phyloP scores from a whole-genome alignment of 805 yeast genomes.

The Hagleromyces aurorensis region DNA sequence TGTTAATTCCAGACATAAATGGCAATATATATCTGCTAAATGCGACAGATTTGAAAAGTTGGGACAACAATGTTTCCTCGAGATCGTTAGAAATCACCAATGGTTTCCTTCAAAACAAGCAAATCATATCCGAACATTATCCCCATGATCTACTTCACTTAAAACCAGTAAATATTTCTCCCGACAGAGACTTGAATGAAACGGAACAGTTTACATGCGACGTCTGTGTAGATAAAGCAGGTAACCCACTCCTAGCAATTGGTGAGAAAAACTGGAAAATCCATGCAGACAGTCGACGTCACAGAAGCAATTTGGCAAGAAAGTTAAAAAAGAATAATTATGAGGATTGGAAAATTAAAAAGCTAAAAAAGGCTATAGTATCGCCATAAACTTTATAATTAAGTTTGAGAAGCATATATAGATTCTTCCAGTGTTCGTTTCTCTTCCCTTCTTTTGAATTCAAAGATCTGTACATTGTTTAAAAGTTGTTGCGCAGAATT shows the following conservation, averaged over 20 bases:
- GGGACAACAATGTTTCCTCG: constrained; percentile 50
- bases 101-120: constrained; percentile 36
- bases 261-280: constrained; percentile 66
- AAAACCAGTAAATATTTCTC: constrained; percentile 7
- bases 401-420: neutral
- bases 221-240: constrained; percentile 49
- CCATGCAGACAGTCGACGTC: constrained; percentile 65
- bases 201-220: constrained; percentile 71
- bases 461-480: constrained; percentile 43
- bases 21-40: constrained; percentile 62
- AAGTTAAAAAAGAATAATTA: constrained; percentile 46
- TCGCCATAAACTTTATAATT: too few relatives aligned
- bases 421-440: constrained; percentile 42
- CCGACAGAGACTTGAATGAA: constrained; percentile 11
- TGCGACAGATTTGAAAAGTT: constrained; percentile 60
- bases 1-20: constrained; percentile 53
- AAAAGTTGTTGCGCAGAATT: constrained; percentile 38
- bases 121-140: too few relatives aligned
- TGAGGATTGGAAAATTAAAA: constrained; percentile 35
- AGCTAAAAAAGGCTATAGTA: constrained; percentile 2
- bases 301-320: constrained; percentile 43
- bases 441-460: constrained; percentile 43
- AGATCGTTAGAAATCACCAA: constrained; percentile 48
- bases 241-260: constrained; percentile 52
- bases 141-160: too few relatives aligned